Conservation (phyloP, 2,329 filamentous ascomycete genomes). For the Cordyceps pruinosa region DNA sequence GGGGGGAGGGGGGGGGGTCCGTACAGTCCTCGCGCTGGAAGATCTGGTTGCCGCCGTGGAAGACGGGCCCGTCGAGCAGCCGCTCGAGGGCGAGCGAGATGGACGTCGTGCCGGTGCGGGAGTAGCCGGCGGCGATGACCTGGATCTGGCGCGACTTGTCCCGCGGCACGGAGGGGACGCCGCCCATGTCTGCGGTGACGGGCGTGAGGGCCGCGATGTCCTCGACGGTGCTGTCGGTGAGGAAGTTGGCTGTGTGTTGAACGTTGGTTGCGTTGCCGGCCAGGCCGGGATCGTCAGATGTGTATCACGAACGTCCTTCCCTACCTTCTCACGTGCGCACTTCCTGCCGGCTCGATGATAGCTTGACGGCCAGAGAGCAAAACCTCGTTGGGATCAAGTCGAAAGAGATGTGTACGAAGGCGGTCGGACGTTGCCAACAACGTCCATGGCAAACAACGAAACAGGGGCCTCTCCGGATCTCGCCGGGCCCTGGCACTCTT, state of each 20-base stretch:
- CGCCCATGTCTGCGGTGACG: slow-evolving; percentile 19
- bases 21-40: slow-evolving; percentile 29
- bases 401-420: no score
- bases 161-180: slow-evolving; percentile 25
- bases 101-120: slow-evolving; percentile 44
- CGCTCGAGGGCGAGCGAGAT: slow-evolving; percentile 40
- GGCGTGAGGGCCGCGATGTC: no score
- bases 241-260: no score
- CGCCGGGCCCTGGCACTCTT: not conserved
- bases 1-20: not conserved
- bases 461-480: not conserved
- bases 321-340: no score
- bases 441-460: not conserved
- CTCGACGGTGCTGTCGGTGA: no score
- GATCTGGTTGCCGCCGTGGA: slow-evolving; percentile 40
- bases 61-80: slow-evolving; percentile 40
- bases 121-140: slow-evolving; percentile 36
- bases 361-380: no score
- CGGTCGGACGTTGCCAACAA: not conserved
- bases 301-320: no score
- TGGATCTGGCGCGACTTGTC: slow-evolving; percentile 27
- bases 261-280: no score
- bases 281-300: no score
- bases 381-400: no score
- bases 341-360: no score